Evolutionary conservation across 2,329 filamentous ascomycete species (phyloP).

Genomic region (Cladosporium sp.): DNA sequence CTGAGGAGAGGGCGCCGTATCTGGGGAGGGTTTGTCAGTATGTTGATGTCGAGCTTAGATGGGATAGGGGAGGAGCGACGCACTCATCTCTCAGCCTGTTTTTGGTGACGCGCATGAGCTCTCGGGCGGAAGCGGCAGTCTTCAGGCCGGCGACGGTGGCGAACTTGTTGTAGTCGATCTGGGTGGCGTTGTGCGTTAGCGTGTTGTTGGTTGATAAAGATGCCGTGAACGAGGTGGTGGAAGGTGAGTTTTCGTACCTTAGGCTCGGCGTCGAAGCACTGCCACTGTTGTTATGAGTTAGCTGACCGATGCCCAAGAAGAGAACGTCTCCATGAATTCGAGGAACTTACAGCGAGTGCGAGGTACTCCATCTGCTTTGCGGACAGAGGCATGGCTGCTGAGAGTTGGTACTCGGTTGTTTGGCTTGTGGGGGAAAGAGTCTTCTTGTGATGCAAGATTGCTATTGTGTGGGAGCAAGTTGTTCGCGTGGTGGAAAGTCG

Average conservation of each 20-base stretch:
- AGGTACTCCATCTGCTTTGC: conserved; percentile 34
- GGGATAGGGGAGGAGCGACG: conserved; percentile 9
- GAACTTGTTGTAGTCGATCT: conserved; percentile 40
- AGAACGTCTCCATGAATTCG: neutral
- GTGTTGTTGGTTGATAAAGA: neutral
- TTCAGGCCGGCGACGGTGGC: conserved; percentile 30
- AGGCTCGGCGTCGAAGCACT: conserved; percentile 36
- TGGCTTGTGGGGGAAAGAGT: neutral
- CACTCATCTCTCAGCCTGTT: conserved; percentile 36
- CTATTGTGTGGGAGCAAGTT: neutral
- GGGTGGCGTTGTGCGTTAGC: neutral
- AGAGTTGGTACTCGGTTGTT: neutral
- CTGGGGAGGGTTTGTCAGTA: neutral
- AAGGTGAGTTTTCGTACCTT: conserved; percentile 25
- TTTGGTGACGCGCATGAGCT: conserved; percentile 38
- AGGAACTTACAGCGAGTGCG: conserved; percentile 25
- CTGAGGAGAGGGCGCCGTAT: conserved; percentile 14
- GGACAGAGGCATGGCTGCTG: conserved; percentile 28
- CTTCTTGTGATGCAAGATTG: neutral
- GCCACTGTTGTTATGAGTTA: conserved; percentile 21
- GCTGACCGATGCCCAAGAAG: neutral
- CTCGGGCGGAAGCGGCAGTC: conserved; percentile 31
- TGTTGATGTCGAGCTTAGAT: neutral
- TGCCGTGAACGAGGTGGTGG: neutral
- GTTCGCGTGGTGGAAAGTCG: neutral